phyloP scores from a whole-genome alignment of 1,284 basidiomycete genomes.

The Xerocomus amazonicus region DNA sequence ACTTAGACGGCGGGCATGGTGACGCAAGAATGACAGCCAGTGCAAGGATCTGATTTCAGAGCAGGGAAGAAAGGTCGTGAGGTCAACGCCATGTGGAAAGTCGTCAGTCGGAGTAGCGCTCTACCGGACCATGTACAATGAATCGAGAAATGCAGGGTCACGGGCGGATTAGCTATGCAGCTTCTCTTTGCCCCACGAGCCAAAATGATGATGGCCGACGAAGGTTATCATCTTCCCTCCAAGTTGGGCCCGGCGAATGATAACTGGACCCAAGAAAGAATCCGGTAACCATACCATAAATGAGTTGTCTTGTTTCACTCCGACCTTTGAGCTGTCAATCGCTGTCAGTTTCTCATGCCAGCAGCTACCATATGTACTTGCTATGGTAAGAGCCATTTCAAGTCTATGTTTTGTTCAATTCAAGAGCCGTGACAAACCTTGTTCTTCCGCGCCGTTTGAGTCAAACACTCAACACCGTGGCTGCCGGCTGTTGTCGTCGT shows the following conservation, averaged over 20 bases:
- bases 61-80: not conserved
- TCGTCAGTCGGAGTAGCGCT: no score
- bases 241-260: constrained; percentile 9
- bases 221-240: constrained; percentile 26
- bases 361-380: not conserved
- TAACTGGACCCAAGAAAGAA: constrained; percentile 21
- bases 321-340: constrained; percentile 15
- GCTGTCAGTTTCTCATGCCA: constrained; percentile 20
- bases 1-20: not conserved
- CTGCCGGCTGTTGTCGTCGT: constrained; percentile 21
- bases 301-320: constrained; percentile 19
- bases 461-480: constrained; percentile 18
- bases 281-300: constrained; percentile 1
- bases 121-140: no score
- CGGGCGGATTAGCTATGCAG: not conserved
- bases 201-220: constrained; percentile 17
- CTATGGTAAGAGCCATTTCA: constrained; percentile 7
- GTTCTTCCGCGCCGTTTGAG: constrained; percentile 13
- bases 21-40: not conserved
- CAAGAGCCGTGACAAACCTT: constrained; percentile 13
- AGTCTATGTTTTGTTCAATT: constrained; percentile 9
- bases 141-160: not conserved
- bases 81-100: not conserved
- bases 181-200: constrained; percentile 19
- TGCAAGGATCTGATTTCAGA: not conserved